Evolutionary conservation across 192 early-diverging fungal genomes (phyloP), one percentile per base, ranked within the genome.

Genomic region (Blastocladiella britannica): DNA sequence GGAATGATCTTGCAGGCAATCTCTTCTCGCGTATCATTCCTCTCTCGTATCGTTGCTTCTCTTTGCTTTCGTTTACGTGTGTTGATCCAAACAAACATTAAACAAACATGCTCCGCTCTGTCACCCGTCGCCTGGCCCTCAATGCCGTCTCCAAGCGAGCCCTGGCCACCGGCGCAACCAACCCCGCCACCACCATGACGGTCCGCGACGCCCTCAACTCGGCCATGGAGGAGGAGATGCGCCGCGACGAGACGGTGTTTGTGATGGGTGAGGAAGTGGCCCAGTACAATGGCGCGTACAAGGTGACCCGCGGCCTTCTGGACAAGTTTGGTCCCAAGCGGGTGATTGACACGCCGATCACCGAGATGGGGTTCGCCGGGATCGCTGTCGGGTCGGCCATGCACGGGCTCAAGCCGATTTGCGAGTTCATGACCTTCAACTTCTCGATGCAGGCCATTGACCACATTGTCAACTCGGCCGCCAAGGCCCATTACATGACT

Each of bases 401-500:
- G 60, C 75, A 81, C 60, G 93, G 93, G 43, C 76, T 93, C 55
- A 88, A 85, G 74, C 93, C 93, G 27, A 83, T 97, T 59, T 97
- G 93, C 79, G 91, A 97, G 76, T 97, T 97, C 72, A 97, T 97
- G 93, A 97, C 93, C 59, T 95, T 89, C 70, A 97, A 97, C 85
- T 97, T 97, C 79, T 87, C 91, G 28, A 91, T 97, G 89, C 93
- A 97, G 81, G 90, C 91, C 54, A 95, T 97, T 65, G 94, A 97
- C 68, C 94, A 97, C 67, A 84, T 97, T 59, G 80, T 97, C 71
- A 97, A 97, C 84, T 97, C 94, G 62, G 94, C 87, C 53, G 94
- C 89, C 62, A 97, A 97, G 72, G 88, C 91, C 53, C 77, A 85
- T 63, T 97, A 97, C 76, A 97, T 97, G 93, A 87, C 90, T 47